A percentile compares a stretch with the other conserved stretches of the same genome.
Conservation (phyloP, 176 grass and related monocot species). For the Juncus inflexus region DNA sequence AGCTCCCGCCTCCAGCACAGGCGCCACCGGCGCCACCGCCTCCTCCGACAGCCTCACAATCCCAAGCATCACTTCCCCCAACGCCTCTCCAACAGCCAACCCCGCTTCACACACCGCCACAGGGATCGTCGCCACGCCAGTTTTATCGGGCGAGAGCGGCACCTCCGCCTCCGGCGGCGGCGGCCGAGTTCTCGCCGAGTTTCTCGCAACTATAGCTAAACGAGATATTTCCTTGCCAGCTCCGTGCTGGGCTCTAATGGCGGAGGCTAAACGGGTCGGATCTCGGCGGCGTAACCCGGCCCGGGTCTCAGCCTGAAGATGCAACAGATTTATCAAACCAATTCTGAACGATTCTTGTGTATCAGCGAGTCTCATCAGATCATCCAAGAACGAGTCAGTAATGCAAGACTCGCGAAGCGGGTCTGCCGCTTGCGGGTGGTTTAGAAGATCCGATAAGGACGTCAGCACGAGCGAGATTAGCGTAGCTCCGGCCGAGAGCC, state of each 20-base stretch:
- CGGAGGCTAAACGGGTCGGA: conserved; percentile 34
- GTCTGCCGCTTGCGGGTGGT: conserved; percentile 59
- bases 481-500: background rate
- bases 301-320: conserved; percentile 38
- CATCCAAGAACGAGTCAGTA: conserved; percentile 45
- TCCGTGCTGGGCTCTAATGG: conserved; percentile 32
- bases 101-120: conserved; percentile 33
- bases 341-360: conserved; percentile 43
- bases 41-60: conserved; percentile 2
- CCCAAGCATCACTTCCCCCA: conserved; percentile 6
- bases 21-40: conserved; percentile 8
- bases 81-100: conserved; percentile 1
- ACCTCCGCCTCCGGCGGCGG: background rate
- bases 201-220: conserved; percentile 32
- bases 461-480: conserved; percentile 27
- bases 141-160: background rate
- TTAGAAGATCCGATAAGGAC: conserved; percentile 55
- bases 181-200: conserved; percentile 32
- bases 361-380: conserved; percentile 56
- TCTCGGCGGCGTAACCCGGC: conserved; percentile 46
- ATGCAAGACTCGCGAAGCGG: no score
- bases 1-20: conserved; percentile 5
- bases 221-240: conserved; percentile 34
- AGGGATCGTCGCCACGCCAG: background rate
- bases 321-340: conserved; percentile 28